Conservation (phyloP, 1,139 yeast genomes). For the Hyphopichia pseudoburtonii region DNA sequence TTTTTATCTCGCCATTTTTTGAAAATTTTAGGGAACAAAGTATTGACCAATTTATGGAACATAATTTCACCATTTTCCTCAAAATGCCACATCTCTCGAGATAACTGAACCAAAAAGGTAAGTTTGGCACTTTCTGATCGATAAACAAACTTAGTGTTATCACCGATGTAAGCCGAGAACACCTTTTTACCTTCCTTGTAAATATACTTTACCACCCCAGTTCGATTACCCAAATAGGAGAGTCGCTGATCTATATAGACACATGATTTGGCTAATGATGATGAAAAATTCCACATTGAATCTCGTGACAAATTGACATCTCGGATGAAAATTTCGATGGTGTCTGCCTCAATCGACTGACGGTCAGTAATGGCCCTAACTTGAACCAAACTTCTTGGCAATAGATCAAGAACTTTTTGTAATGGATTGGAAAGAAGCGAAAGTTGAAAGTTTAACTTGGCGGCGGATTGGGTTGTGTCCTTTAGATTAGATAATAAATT, state of each 20-base stretch:
- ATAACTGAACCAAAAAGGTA: slow-evolving; percentile 80
- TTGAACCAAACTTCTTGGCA: slow-evolving; percentile 64
- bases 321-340: slow-evolving; percentile 77
- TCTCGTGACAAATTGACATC: slow-evolving; percentile 85
- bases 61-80: slow-evolving; percentile 94
- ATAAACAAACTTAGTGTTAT: slow-evolving; percentile 75
- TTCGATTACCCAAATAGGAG: slow-evolving; percentile 57
- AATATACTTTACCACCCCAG: slow-evolving; percentile 63
- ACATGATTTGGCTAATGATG: slow-evolving; percentile 61
- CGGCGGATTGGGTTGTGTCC: slow-evolving; percentile 3
- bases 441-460: slow-evolving; percentile 31
- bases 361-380: slow-evolving; percentile 40
- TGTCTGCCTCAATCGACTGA: slow-evolving; percentile 65
- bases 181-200: slow-evolving; percentile 68
- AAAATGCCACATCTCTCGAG: slow-evolving; percentile 97
- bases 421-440: slow-evolving; percentile 67
- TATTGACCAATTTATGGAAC: slow-evolving; percentile 89
- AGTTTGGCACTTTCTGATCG: slow-evolving; percentile 89
- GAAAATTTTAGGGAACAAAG: slow-evolving; percentile 85
- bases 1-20: slow-evolving; percentile 83
- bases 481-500: slow-evolving; percentile 1
- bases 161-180: slow-evolving; percentile 67
- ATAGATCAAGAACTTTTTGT: slow-evolving; percentile 61
- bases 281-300: slow-evolving; percentile 87
- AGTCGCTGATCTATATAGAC: slow-evolving; percentile 67